Percentiles rank a stretch among this genome's conserved stretches.
Conservation (phyloP, 108 stramenopile species). For the Fragilariopsis cylindrus region DNA sequence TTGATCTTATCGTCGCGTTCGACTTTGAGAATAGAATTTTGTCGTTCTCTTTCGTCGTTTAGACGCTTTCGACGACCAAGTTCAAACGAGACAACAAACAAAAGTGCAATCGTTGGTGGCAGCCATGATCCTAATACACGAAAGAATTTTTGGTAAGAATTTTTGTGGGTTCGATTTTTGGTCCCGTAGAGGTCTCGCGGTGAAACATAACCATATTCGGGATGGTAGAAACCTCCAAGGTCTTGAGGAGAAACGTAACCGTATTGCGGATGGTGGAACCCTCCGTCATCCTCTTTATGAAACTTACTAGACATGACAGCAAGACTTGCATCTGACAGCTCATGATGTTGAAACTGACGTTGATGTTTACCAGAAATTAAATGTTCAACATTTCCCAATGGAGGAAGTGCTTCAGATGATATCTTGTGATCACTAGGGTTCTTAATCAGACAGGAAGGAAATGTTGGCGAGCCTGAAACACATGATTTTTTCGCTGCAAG, state of each 20-base stretch:
- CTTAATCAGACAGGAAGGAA: background rate
- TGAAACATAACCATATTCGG: constrained; percentile 32
- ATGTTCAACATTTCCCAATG: background rate
- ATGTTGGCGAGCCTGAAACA: constrained; percentile 9
- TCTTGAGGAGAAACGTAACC: constrained; percentile 23
- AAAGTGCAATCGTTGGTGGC: constrained; percentile 71
- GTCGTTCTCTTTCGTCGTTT: constrained; percentile 38
- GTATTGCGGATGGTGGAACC: constrained; percentile 29
- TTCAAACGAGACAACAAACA: constrained; percentile 86
- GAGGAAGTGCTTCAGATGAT: background rate
- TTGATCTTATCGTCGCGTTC: constrained; percentile 7
- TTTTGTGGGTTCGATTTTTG: constrained; percentile 3
- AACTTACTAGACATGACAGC: background rate
- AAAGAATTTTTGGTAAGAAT: constrained; percentile 36
- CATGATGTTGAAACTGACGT: background rate
- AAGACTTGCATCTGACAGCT: background rate
- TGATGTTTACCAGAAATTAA: too few species aligned
- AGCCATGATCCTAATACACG: constrained; percentile 81
- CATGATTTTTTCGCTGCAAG: constrained; percentile 4
- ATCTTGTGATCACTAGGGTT: background rate
- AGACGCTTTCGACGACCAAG: constrained; percentile 71
- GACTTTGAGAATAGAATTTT: constrained; percentile 2
- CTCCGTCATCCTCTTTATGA: constrained; percentile 12
- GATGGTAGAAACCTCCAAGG: constrained; percentile 24
- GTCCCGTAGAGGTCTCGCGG: constrained; percentile 2